Percentiles rank a stretch among this genome's conserved stretches.
Evolutionary conservation across 2,329 filamentous ascomycete species (phyloP).

Genomic region (Clarireedia paspali): DNA sequence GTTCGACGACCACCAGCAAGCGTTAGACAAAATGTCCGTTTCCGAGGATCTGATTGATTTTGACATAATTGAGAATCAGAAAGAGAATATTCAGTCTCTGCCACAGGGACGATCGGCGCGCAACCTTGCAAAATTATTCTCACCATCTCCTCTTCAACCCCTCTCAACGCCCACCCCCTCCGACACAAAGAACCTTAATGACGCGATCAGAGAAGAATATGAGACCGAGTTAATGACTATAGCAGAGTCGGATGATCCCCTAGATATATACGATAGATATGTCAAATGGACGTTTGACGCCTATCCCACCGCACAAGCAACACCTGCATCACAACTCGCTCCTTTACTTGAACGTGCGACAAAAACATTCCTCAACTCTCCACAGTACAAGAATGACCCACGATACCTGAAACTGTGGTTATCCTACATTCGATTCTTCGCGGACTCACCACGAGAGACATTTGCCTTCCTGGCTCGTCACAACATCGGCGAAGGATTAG

Average conservation of each 20-base stretch:
- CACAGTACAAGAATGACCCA: conserved; percentile 91
- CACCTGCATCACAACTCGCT: conserved; percentile 81
- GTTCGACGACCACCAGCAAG: conserved; percentile 13
- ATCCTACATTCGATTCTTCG: conserved; percentile 87
- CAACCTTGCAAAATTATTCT: conserved; percentile 77
- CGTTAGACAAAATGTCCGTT: conserved; percentile 36
- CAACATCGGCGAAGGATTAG: conserved; percentile 75
- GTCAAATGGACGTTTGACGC: conserved; percentile 94
- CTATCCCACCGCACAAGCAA: conserved; percentile 90
- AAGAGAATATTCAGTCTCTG: conserved; percentile 95
- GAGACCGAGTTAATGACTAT: conserved; percentile 75
- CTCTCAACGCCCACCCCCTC: conserved; percentile 57
- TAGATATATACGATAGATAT: conserved; percentile 94
- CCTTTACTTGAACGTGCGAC: conserved; percentile 87
- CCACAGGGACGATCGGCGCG: conserved; percentile 83
- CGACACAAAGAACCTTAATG: conserved; percentile 69
- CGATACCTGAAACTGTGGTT: conserved; percentile 92
- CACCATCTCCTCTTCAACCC: conserved; percentile 53
- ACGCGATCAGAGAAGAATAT: conserved; percentile 72
- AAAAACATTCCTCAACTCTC: conserved; percentile 74
- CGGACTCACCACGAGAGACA: conserved; percentile 84
- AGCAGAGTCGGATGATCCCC: conserved; percentile 84
- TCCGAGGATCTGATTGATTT: conserved; percentile 60
- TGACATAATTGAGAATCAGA: conserved; percentile 90
- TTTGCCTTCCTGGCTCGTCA: conserved; percentile 89